phyloP scores from a whole-genome alignment of 805 yeast genomes.

The Ogataea ganodermae region DNA sequence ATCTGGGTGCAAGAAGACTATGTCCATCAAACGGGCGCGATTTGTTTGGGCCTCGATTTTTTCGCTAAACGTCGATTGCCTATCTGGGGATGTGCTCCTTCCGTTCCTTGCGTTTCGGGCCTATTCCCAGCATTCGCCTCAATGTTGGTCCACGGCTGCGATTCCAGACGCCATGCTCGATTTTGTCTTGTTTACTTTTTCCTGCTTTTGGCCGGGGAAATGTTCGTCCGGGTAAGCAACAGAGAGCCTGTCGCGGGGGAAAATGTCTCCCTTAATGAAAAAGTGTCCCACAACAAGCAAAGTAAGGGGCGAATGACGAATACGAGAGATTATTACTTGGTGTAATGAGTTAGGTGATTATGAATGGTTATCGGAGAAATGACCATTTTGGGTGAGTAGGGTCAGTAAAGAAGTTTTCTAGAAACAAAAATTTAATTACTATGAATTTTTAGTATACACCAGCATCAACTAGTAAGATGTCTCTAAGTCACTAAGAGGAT shows the following conservation, averaged over 20 bases:
- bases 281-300: too few species aligned
- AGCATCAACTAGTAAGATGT: not conserved
- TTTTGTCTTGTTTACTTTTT: constrained; percentile 6
- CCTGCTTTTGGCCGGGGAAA: constrained; percentile 2
- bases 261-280: too few species aligned
- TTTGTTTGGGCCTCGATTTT: not conserved
- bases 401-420: too few species aligned
- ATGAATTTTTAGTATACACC: too few species aligned
- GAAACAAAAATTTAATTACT: too few species aligned
- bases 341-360: too few species aligned
- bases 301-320: too few species aligned
- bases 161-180: constrained; percentile 1
- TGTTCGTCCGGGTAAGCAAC: not conserved
- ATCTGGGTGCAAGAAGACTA: not conserved
- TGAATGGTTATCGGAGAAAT: too few species aligned
- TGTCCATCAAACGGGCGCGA: not conserved
- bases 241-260: too few species aligned
- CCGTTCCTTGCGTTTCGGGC: not conserved
- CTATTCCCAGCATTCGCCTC: not conserved
- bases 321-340: too few species aligned
- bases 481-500: too few species aligned
- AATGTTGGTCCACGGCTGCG: not conserved
- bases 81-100: constrained; percentile 1
- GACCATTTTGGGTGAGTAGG: too few species aligned
- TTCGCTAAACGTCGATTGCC: constrained; percentile 1